Evolutionary conservation across 2,329 filamentous ascomycete genomes (phyloP).

Genomic region (Fusarium transvaalense): DNA sequence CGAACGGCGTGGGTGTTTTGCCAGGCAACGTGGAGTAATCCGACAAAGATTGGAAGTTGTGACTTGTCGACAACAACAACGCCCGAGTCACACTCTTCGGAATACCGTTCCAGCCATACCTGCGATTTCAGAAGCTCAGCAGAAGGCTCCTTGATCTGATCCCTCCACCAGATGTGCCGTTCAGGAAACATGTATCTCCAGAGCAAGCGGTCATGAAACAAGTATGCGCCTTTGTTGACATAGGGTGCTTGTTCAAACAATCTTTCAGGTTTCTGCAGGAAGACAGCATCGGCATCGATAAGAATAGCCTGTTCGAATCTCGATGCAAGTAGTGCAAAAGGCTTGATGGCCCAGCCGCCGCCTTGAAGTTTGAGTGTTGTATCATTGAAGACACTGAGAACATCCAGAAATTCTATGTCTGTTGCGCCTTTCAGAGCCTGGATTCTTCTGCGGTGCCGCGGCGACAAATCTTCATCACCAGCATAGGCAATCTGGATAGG

Average conservation of each 20-base stretch:
- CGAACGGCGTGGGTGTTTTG: slow-evolving; percentile 57
- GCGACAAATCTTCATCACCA: slow-evolving; percentile 51
- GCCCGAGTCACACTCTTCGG: slow-evolving; percentile 58
- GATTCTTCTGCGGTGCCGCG: slow-evolving; percentile 42
- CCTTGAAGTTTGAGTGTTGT: slow-evolving; percentile 45
- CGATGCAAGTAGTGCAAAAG: slow-evolving; percentile 55
- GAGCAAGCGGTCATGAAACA: slow-evolving; percentile 57
- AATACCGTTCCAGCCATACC: slow-evolving; percentile 55
- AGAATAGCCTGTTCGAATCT: slow-evolving; percentile 55
- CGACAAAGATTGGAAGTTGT: slow-evolving; percentile 51
- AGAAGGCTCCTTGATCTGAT: slow-evolving; percentile 53
- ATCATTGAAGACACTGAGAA: slow-evolving; percentile 52
- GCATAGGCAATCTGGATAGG: slow-evolving; percentile 55
- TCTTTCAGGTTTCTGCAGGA: slow-evolving; percentile 53
- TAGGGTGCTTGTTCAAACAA: slow-evolving; percentile 51
- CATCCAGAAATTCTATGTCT: slow-evolving; percentile 50
- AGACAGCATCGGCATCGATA: slow-evolving; percentile 56
- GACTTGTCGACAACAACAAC: slow-evolving; percentile 58
- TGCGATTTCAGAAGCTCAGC: slow-evolving; percentile 50
- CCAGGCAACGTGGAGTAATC: slow-evolving; percentile 57
- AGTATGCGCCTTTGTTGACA: slow-evolving; percentile 50
- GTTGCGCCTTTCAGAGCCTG: slow-evolving; percentile 11
- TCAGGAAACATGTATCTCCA: slow-evolving; percentile 50
- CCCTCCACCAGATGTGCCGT: slow-evolving; percentile 53
- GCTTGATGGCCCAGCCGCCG: slow-evolving; percentile 56